Evolutionary conservation across 306 rosid genomes (phyloP), one percentile per base, ranked within the genome.

Genomic region (Quercus robur): DNA sequence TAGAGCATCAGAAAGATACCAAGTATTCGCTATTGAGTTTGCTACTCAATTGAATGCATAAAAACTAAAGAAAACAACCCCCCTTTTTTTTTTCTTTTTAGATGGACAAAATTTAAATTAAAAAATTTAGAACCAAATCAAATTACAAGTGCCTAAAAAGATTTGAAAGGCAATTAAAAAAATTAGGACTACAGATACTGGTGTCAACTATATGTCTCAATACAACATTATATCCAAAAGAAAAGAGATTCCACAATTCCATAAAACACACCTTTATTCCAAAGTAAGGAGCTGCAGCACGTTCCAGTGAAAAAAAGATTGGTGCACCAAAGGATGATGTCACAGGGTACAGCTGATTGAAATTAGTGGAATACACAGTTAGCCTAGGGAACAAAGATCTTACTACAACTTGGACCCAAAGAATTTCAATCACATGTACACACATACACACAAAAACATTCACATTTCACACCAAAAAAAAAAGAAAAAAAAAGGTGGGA

Each of bases 261-360:
- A 67, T 18, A 49, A 68, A 57, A 44, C 63, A 25, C 23, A 94
- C 97, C 97, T 94, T 92, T 81, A 90, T 90, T 82, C 98, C 98
- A 78, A 94, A 94, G 88, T 89, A 91, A 74, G 98, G 97, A 78
- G 97, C 94, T 5, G 98, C 98, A 11, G 98, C 98, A 64, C 98
- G 98, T 71, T 94, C 98, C 20, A 94, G 82, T 4, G 97, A 92
- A 84, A 94, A 92, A 84, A 88, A 82, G 58, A 73, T 2, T 0
- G 88, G 89, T 6, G 87, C 74, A 9, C 91, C 92, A 80, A 87
- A 94, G 28, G 94, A 86, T n/a, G 97, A 81, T 18, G 82, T 83
- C 78, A 94, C 97, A 21, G 98, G 98, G 84, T 76, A 92, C 38
- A 91, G 88, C 98, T 94, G 89, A 54, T 41, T 75, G 73, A 85